Conservation (phyloP, 2,329 filamentous ascomycete genomes). For the Colletotrichum cuscutae region DNA sequence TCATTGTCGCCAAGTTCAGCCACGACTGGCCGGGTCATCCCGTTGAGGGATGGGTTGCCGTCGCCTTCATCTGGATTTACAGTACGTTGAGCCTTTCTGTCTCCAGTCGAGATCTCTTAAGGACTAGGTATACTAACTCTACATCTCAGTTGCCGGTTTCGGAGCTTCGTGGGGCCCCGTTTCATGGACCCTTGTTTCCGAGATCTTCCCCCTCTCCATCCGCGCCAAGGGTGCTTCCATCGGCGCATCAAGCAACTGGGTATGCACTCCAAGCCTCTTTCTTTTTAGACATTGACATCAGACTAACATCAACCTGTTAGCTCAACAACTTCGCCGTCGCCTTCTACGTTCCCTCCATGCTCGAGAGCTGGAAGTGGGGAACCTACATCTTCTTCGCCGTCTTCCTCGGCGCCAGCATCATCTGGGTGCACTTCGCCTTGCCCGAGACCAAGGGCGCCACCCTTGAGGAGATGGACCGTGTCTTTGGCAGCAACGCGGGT, state of each 20-base stretch:
- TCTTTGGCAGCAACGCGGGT: conserved; percentile 56
- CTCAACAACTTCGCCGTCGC: conserved; percentile 59
- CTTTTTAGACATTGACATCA: background rate
- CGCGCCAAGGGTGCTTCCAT: conserved; percentile 53
- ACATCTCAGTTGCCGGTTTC: conserved; percentile 33
- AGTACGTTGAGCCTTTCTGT: background rate
- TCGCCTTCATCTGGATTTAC: conserved; percentile 47
- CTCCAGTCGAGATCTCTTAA: background rate
- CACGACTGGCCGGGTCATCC: conserved; percentile 48
- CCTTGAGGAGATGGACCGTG: conserved; percentile 64
- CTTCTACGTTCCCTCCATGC: conserved; percentile 56
- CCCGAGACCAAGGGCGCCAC: conserved; percentile 67
- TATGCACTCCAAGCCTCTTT: conserved; percentile 25
- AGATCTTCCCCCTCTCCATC: conserved; percentile 51
- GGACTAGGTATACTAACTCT: background rate
- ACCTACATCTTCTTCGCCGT: conserved; percentile 68
- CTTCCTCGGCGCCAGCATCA: conserved; percentile 56
- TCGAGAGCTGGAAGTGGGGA: conserved; percentile 55
- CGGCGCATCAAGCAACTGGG: conserved; percentile 55
- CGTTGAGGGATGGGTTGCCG: conserved; percentile 50
- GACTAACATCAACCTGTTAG: conserved; percentile 32
- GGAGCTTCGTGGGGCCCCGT: conserved; percentile 46
- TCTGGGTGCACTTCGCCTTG: conserved; percentile 61
- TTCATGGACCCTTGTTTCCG: conserved; percentile 47
- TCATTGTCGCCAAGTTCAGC: conserved; percentile 51